Base-by-base conservation (phyloP, 306 rosid species). In the Senna tora region DNA sequence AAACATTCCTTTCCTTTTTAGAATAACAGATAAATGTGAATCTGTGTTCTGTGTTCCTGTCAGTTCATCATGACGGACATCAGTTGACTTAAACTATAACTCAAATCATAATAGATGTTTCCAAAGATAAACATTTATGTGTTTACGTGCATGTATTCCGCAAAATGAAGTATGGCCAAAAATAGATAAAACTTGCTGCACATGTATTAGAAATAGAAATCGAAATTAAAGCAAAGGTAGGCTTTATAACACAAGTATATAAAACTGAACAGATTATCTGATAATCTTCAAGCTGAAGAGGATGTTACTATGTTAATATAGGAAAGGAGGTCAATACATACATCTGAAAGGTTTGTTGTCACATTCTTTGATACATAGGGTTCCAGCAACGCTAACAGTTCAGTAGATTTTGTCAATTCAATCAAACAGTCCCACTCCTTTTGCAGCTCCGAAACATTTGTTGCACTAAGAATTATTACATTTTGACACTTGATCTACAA, bases 401-500 rank as follows among this genome's bases (percentile, higher is more conserved):
- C 87, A 53, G 75, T 63, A 38, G 89, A 89, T 75, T 67, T 77
- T 55, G 97, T 75, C 81, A 94, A 80, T 78, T 89, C 97, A 69
- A 85, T 89, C 83, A 89, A 84, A 78, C 96, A 94, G 53, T 81
- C 89, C 97, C 97, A 94, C 81, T 94, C 75, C 72, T 75, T 75
- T 63, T 86, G 90, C 77, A 94, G 88, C 89, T 94, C 97, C 75
- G 15, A 28, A 30, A 67, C 68, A 79, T 87, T 86, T 68, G 97
- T 82, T 69, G 99, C 92, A 33, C 82, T 75, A 33, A 94, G 81
- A 77, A 87, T 65, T 63, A 89, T 80, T 42, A 89, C 87, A 75
- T 94, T 94, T 73, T 88, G 84, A 80, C 99, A 91, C 82, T 94
- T 94, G 69, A 94, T 87, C 99, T 94, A 80, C 84, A 81, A 68